Base-by-base conservation (phyloP, 2,329 filamentous ascomycete genomes). In the Penicillium sp. region DNA sequence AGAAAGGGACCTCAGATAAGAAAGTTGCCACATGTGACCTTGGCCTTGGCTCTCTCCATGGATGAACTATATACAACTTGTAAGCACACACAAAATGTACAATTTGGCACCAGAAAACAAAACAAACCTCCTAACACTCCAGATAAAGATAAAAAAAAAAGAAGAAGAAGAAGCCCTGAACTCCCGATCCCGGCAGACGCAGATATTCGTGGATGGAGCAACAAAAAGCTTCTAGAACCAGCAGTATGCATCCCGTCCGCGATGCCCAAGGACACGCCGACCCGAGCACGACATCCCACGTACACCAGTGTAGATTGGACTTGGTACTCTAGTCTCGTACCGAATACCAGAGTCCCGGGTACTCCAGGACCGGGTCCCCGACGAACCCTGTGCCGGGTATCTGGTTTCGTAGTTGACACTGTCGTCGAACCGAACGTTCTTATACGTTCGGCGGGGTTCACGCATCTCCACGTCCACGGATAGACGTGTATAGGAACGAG, bases 11-110 rank as follows among this genome's bases (percentile, higher is more conserved):
- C 17, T 19, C 17, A 42, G 28, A 32, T 31, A 32, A 42, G 28
- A 29, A 21, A 42, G 26, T 42, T n/a, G 40, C 12, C 40, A 42
- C 40, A 42, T 42, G 40, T 42, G 40, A 42, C 40, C 28, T 42
- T 42, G 2, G n/a, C 21, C 15, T 21, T 12, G 33, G 33, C 10
- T 26, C 26, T 26, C 7, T 24, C 6, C 4, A 24, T 24, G 22
- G 22, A 24, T 7, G 6, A 24, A 22, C 22, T 24, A 24, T 24
- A 24, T 24, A 24, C 22, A 7, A 24, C 22, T 7, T 24, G 22
- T 8, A 24, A 24, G 22, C 22, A 24, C 22, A 24, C 7, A 24
- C 22, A 7, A 24, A 24, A 24, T 7, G 22, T 24, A 24, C 22
- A 24, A 24, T 6, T 24, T 24, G 22, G 22, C 5, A 22, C 5